A percentile compares a stretch with the other conserved stretches of the same genome.
phyloP scores from a whole-genome alignment of 2,329 filamentous ascomycete genomes.

The Venturia carpophila region DNA sequence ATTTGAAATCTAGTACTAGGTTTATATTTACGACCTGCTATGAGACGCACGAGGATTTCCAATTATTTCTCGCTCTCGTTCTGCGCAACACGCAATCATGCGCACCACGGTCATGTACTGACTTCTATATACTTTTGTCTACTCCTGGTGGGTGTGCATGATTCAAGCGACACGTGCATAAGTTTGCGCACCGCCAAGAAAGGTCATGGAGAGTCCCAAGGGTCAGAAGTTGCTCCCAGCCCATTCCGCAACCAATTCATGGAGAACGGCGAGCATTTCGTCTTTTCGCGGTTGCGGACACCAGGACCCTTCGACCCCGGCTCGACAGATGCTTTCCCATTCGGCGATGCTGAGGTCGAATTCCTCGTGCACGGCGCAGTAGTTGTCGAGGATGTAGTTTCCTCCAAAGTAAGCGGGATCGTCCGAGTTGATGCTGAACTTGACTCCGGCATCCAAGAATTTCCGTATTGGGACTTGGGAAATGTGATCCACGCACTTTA shows the following conservation, averaged over 20 bases:
- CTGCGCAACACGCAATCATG: no score
- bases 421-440: slow-evolving; percentile 66
- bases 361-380: slow-evolving; percentile 65
- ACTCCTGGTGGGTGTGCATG: no score
- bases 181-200: no score
- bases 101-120: no score
- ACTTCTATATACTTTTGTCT: no score
- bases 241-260: slow-evolving; percentile 1
- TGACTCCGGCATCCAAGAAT: slow-evolving; percentile 56
- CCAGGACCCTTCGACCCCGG: slow-evolving; percentile 62
- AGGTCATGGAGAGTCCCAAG: no score
- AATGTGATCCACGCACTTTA: slow-evolving; percentile 49
- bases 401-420: slow-evolving; percentile 70
- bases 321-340: slow-evolving; percentile 57
- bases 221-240: no score
- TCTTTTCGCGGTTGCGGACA: slow-evolving; percentile 55
- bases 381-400: slow-evolving; percentile 63
- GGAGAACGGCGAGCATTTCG: slow-evolving; percentile 38
- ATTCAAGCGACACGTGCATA: no score
- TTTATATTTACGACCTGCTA: neutral
- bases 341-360: slow-evolving; percentile 56
- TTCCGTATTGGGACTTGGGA: slow-evolving; percentile 52
- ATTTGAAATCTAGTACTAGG: no score
- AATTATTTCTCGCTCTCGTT: no score
- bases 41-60: no score